Evolutionary conservation across 331 rosid species (phyloP).

Genomic region (Arachis monticola): DNA sequence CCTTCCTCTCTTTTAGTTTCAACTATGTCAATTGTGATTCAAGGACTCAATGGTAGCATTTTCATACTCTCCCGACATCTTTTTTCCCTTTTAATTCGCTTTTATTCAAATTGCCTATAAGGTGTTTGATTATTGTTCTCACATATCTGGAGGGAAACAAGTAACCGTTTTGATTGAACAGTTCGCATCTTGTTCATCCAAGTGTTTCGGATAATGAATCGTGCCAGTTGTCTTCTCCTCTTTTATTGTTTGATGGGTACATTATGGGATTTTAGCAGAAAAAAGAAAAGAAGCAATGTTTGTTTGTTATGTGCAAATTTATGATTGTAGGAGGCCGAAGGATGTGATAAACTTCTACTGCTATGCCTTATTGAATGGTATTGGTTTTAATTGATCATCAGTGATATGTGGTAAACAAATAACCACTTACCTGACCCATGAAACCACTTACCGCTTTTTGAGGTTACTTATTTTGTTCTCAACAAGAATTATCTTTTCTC

Average conservation of each 20-base stretch:
- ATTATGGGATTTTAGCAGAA: slow-evolving; percentile 15
- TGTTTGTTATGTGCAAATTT: neutral
- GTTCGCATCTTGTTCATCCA: slow-evolving; percentile 5
- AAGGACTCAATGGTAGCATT: neutral
- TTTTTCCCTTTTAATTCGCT: neutral
- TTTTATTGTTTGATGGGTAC: slow-evolving; percentile 5
- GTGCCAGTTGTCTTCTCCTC: neutral
- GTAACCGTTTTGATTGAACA: slow-evolving; percentile 4
- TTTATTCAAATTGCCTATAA: neutral
- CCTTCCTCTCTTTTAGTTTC: neutral
- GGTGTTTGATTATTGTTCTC: slow-evolving; percentile 12
- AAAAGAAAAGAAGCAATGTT: neutral
- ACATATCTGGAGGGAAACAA: neutral
- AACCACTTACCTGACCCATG: neutral
- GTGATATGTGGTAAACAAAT: neutral
- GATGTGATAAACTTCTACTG: slow-evolving; percentile 6
- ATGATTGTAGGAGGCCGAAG: slow-evolving; percentile 1
- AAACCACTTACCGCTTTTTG: neutral
- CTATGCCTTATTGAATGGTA: neutral
- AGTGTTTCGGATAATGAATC: slow-evolving; percentile 19
- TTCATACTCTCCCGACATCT: no score
- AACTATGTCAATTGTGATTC: neutral
- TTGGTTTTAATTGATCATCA: slow-evolving; percentile 16
- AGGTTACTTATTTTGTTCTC: slow-evolving; percentile 13
- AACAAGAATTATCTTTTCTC: neutral